These are phyloP conservation scores for Phyllosticta citrichinensis DNA, from an alignment of 2,329 filamentous ascomycete genomes.

Conservation along the genomic window DNA sequence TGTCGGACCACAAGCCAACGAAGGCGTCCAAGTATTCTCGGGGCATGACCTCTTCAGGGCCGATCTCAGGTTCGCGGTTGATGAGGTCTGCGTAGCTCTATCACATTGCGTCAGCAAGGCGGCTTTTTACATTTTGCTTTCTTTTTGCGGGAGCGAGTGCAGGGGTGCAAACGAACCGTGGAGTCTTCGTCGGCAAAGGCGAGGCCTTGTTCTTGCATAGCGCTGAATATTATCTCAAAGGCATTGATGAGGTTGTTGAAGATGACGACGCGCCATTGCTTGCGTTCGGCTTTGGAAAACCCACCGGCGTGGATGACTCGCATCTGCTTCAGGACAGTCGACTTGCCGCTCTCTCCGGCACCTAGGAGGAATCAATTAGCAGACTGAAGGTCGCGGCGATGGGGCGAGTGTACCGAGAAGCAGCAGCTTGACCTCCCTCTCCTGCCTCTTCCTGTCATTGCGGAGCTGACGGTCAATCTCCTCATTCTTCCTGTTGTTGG, in stretches of 20 bases:
- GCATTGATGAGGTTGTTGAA: conserved; percentile 92
- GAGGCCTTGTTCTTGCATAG: conserved; percentile 78
- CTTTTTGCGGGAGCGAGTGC: conserved; percentile 9
- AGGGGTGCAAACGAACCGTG: conserved; percentile 44
- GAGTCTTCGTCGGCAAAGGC: conserved; percentile 70
- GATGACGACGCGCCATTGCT: conserved; percentile 90
- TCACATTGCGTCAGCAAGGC: background rate
- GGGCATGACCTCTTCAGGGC: conserved; percentile 70
- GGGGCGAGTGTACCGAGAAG: conserved; percentile 62
- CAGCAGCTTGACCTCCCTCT: conserved; percentile 85
- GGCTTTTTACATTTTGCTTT: no score
- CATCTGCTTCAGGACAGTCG: conserved; percentile 98
- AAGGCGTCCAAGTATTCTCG: conserved; percentile 70
- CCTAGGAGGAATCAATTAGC: conserved; percentile 43
- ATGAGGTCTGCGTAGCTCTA: conserved; percentile 72
- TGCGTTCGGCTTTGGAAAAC: conserved; percentile 79
- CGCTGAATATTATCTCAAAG: conserved; percentile 80
- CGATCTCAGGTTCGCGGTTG: conserved; percentile 71
- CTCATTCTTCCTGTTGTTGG: conserved; percentile 40
- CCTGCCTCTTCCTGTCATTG: conserved; percentile 76
- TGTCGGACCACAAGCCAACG: conserved; percentile 73
- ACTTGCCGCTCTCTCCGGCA: conserved; percentile 91
- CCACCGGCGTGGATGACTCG: conserved; percentile 92
- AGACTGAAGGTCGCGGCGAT: background rate
- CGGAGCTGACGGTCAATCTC: conserved; percentile 83